Evolutionary conservation across 805 yeast genomes (phyloP).

Genomic region (Metschnikowia chrysomelidarum): DNA sequence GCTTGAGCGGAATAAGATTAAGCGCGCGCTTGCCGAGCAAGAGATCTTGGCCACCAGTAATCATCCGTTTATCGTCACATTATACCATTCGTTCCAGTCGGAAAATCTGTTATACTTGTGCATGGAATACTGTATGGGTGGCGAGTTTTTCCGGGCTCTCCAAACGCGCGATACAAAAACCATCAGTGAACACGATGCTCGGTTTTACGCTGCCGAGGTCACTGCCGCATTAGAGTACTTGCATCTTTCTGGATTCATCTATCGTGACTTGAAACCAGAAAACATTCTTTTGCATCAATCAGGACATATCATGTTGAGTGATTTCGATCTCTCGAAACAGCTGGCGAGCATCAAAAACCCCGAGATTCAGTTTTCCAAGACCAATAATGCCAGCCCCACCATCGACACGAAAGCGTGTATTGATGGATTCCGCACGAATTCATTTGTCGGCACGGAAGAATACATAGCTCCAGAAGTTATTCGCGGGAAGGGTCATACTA

Average conservation of each 20-base stretch:
- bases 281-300: slow-evolving; percentile 91
- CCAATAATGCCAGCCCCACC: slow-evolving; percentile 49
- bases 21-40: slow-evolving; percentile 93
- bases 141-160: slow-evolving; percentile 94
- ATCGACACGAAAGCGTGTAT: slow-evolving; percentile 93
- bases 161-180: slow-evolving; percentile 89
- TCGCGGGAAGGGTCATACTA: slow-evolving; percentile 94
- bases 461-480: slow-evolving; percentile 98
- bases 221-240: slow-evolving; percentile 94
- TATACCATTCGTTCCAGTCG: slow-evolving; percentile 93
- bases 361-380: slow-evolving; percentile 47
- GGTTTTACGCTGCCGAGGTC: slow-evolving; percentile 94
- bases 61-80: slow-evolving; percentile 95
- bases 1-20: slow-evolving; percentile 92
- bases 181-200: slow-evolving; percentile 83
- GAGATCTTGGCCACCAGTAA: slow-evolving; percentile 93
- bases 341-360: slow-evolving; percentile 77
- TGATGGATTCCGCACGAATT: slow-evolving; percentile 94
- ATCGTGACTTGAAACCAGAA: slow-evolving; percentile 95
- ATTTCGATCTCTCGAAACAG: slow-evolving; percentile 92
- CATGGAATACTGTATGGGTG: slow-evolving; percentile 99
- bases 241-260: slow-evolving; percentile 95
- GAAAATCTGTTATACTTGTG: slow-evolving; percentile 88
- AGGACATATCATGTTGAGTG: slow-evolving; percentile 97
- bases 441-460: slow-evolving; percentile 98